phyloP scores from a whole-genome alignment of 345 rosid genomes.

The Gynandropsis gynandra region DNA sequence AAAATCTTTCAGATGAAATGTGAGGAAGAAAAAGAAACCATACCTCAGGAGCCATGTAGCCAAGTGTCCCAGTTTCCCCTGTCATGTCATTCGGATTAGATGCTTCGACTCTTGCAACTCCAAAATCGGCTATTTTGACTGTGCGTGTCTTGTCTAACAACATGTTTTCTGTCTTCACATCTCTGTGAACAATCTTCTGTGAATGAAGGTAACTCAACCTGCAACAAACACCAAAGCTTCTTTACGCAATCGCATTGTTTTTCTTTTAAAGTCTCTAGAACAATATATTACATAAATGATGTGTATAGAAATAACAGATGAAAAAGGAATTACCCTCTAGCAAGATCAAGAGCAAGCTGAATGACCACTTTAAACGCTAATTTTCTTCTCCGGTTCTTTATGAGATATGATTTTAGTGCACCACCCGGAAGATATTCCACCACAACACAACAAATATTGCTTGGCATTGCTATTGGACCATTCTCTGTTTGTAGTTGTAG shows the following conservation, averaged over 20 bases:
- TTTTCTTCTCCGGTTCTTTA: constrained; percentile 86
- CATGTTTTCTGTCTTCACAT: constrained; percentile 99
- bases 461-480: constrained; percentile 83
- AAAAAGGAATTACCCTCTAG: constrained; percentile 60
- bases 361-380: constrained; percentile 84
- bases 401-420: constrained; percentile 73
- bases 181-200: constrained; percentile 94
- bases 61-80: constrained; percentile 98
- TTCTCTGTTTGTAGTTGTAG: constrained; percentile 70
- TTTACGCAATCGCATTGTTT: background rate
- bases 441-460: constrained; percentile 84
- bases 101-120: constrained; percentile 98
- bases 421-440: constrained; percentile 98
- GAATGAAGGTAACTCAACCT: constrained; percentile 97
- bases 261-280: constrained; percentile 1
- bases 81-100: constrained; percentile 99
- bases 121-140: constrained; percentile 91
- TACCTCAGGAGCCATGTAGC: constrained; percentile 99
- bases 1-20: background rate
- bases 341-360: constrained; percentile 94
- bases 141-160: constrained; percentile 77
- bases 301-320: too few species aligned
- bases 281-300: too few species aligned
- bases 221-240: constrained; percentile 9
- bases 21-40: background rate